Conservation (phyloP, 2,329 filamentous ascomycete species). For the Alternaria alternata region DNA sequence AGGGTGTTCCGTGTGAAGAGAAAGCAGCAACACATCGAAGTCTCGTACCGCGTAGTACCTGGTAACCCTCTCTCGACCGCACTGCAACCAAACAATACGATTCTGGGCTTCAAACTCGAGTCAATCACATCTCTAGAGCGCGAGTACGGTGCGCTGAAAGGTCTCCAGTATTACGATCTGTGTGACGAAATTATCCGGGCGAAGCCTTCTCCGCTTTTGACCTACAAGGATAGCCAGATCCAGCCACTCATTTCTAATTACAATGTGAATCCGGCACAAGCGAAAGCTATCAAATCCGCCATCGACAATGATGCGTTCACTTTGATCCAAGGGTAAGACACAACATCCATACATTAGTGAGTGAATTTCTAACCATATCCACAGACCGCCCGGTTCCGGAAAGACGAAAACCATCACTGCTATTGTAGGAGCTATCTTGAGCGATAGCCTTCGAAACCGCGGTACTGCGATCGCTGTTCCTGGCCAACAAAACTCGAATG, state of each 20-base stretch:
- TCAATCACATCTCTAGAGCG: slow-evolving; percentile 95
- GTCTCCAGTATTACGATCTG: slow-evolving; percentile 92
- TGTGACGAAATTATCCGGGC: slow-evolving; percentile 91
- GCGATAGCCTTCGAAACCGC: slow-evolving; percentile 61
- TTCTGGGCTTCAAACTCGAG: slow-evolving; percentile 83
- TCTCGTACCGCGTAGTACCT: slow-evolving; percentile 84
- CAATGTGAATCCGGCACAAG: slow-evolving; percentile 85
- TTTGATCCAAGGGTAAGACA: slow-evolving; percentile 80
- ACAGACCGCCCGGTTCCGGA: slow-evolving; percentile 87
- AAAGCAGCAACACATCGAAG: slow-evolving; percentile 82
- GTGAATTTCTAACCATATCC: slow-evolving; percentile 27
- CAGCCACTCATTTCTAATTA: slow-evolving; percentile 77
- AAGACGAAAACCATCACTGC: slow-evolving; percentile 99
- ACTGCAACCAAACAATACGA: slow-evolving; percentile 72
- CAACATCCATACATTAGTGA: neutral
- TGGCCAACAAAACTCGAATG: slow-evolving; percentile 39
- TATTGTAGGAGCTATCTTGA: slow-evolving; percentile 88
- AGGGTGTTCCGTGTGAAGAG: slow-evolving; percentile 80
- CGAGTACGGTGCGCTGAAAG: slow-evolving; percentile 91
- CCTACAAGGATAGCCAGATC: slow-evolving; percentile 78
- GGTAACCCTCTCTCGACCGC: slow-evolving; percentile 68
- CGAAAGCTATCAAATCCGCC: slow-evolving; percentile 88
- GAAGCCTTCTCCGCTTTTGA: slow-evolving; percentile 86
- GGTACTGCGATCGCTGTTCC: slow-evolving; percentile 58
- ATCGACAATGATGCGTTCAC: slow-evolving; percentile 97